These are phyloP conservation scores for Ophidiomyces ophidiicola DNA, from an alignment of 2,329 filamentous ascomycete genomes.

Conservation along the genomic window DNA sequence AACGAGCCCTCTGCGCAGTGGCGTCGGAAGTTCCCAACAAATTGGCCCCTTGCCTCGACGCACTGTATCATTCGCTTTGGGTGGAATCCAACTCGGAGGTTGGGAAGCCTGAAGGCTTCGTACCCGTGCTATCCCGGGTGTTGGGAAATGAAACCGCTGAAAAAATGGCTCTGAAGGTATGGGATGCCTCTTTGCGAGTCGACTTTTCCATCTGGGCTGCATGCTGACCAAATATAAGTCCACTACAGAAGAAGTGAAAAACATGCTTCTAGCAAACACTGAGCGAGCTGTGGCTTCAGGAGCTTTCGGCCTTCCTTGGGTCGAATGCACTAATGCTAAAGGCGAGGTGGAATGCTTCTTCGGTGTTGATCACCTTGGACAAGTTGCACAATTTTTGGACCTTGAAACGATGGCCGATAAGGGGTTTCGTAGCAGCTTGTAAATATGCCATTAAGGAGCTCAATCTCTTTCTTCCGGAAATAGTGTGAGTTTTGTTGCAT, in stretches of 20 bases:
- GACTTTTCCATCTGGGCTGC: constrained; percentile 1
- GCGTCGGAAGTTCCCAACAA: constrained; percentile 28
- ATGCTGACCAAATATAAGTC: constrained; percentile 16
- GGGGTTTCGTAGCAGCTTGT: constrained; percentile 24
- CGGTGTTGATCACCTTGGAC: constrained; percentile 50
- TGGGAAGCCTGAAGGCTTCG: constrained; percentile 35
- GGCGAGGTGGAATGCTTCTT: constrained; percentile 46
- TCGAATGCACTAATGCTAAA: constrained; percentile 42
- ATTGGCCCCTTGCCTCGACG: constrained; percentile 32
- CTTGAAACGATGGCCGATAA: constrained; percentile 31
- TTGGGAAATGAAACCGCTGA: constrained; percentile 36
- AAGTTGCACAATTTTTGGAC: constrained; percentile 42
- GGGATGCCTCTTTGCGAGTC: constrained; percentile 5
- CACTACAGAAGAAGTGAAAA: constrained; percentile 35
- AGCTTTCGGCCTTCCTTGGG: constrained; percentile 51
- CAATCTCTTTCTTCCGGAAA: too few species aligned
- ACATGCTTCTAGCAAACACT: constrained; percentile 38
- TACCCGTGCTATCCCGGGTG: constrained; percentile 33
- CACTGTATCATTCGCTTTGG: constrained; percentile 43
- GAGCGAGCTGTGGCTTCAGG: constrained; percentile 41
- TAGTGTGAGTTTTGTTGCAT: not conserved
- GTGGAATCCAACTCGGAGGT: constrained; percentile 36
- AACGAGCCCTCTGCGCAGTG: constrained; percentile 43
- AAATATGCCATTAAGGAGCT: too few species aligned
- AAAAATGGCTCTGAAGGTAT: constrained; percentile 33